Base-by-base conservation (phyloP, 768 basidiomycete genomes). In the Thelephora aurantiotincta region DNA sequence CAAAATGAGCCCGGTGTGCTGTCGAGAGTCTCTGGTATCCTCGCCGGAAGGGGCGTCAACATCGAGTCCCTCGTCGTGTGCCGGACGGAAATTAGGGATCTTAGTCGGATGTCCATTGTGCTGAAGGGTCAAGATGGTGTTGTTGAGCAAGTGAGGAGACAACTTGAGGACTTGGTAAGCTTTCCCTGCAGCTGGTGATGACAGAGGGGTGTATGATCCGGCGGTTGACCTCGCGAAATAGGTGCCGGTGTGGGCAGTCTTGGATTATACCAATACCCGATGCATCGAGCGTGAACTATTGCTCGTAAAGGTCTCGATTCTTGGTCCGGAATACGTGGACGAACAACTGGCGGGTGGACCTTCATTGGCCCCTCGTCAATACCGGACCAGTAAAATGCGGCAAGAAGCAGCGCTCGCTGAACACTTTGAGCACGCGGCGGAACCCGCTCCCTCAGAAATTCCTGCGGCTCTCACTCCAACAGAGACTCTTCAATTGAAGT, bases 1-100 rank as follows among this genome's bases (percentile, higher is more conserved):
- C 96, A 99, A 65, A 97, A 99, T 62, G 96, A 99, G 67, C 96
- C 96, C 2, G 96, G 96, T 58, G 96, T 99, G n/a, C 75, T 99
- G 11, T 96, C 94, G 23, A 84, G 96, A 56, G 92, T 99, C 2
- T 94, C 94, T 5, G 96, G 96, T 47, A 97, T 94, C 58, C 75
- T 99, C 19, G 96, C 96, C 16, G 96, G 89, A 36, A 74, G 96
- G 54, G 96, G 96, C 3, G 96, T 99, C 73, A 99, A 99, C 70
- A 88, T 94, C 63, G 94, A 99, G 66, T 97, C 94, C 4, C 72
- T 99, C 52, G 96, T 99, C 57, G 96, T 99, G 20, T 99, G 96
- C 66, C 78, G 87, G 46, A 99, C 96, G 34, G 96, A 98, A 66
- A 90, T 98, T 52, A 80, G 90, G 49, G 96, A 99, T 70, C 71